Base-by-base conservation (phyloP, 192 early-diverging fungal species). In the Phycomyces blakesleeanus region DNA sequence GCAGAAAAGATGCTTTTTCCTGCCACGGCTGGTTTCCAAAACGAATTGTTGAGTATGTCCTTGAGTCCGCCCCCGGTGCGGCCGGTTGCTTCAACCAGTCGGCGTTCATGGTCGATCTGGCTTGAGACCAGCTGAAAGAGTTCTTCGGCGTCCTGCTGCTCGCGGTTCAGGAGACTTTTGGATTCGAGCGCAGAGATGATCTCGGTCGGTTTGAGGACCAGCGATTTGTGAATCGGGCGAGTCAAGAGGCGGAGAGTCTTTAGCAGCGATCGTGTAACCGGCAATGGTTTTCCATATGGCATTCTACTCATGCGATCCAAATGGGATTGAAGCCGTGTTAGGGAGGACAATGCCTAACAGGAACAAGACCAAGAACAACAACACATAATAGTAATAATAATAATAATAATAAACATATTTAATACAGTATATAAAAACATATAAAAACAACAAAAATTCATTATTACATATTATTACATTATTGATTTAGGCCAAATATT, bases 121-220 rank as follows among this genome's bases (percentile, higher is more conserved):
- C 83, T 83, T 3, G 89, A 90, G 1, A 96, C 82, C 0, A 92
- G 76, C 65, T 92, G 88, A 55, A 93, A 88, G 10, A 93, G 81
- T 70, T 96, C 93, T 71, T 96, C 92, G 9, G 93, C 93, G 63
- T 96, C 93, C 78, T 95, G 85, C 57, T 91, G 89, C 65, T 87
- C 87, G 54, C 82, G 81, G 56, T 86, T 86, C 53, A 85, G 81
- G 34, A 91, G 69, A 20, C 75, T 76, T 47, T 72, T 69, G 8
- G 81, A 67, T 29, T 49, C 52, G 29, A 90, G 71, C 21, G 87
- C 89, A 0, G 76, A 70, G 39, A 87, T 79, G 12, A 90, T 82
- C 10, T 78, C 81, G 40, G 72, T 78, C 0, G 89, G 89, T 69
- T 83, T 71, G 42, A 90, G 87, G 5, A 83, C 70, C 5, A 67